Conservation (phyloP, 2,329 filamentous ascomycete genomes). For the Alternaria gansuensis region DNA sequence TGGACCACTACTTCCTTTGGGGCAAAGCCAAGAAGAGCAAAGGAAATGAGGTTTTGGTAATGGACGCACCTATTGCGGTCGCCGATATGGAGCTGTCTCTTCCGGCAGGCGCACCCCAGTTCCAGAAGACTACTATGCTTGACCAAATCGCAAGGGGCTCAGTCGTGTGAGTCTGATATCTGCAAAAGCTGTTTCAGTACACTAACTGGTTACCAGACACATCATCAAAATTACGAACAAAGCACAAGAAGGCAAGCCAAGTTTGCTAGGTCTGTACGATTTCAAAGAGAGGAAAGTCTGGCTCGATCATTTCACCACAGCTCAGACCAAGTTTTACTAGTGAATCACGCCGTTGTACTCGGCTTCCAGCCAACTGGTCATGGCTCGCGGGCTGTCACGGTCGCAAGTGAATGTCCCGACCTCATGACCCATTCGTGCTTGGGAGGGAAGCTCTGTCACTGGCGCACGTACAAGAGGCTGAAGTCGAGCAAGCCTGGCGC, state of each 20-base stretch:
- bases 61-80: constrained; percentile 35
- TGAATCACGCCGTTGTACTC: neutral
- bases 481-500: neutral
- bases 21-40: constrained; percentile 38
- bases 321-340: neutral
- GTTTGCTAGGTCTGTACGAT: constrained; percentile 31
- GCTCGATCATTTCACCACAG: constrained; percentile 25
- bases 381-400: neutral
- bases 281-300: constrained; percentile 32
- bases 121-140: constrained; percentile 37
- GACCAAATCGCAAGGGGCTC: constrained; percentile 41
- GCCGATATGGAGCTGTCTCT: constrained; percentile 25
- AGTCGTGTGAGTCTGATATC: constrained; percentile 16
- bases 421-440: neutral
- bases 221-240: constrained; percentile 32
- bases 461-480: neutral
- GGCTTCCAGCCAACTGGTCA: neutral
- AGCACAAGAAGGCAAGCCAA: constrained; percentile 21
- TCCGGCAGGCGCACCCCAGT: constrained; percentile 28
- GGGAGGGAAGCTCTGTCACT: neutral
- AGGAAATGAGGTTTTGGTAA: constrained; percentile 26
- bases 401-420: neutral
- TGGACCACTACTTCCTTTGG: constrained; percentile 47
- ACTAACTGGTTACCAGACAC: constrained; percentile 24
- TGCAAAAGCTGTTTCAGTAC: neutral